These are phyloP conservation scores for Deuterostichococcus epilithicus DNA, from an alignment of 139 green algal species.

Conservation along the genomic window DNA sequence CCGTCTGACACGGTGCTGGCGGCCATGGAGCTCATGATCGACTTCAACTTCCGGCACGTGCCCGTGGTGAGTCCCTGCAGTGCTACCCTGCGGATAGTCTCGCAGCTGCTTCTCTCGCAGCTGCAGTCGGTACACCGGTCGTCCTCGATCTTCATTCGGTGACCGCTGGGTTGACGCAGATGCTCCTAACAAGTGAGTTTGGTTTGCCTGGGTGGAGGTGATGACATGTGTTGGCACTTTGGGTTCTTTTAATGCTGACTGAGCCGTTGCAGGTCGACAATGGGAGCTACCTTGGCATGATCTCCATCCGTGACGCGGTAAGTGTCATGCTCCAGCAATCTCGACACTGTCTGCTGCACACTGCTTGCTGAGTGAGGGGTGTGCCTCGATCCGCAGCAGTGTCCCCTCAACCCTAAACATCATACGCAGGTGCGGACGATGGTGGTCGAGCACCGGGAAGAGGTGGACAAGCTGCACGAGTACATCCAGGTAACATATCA, in stretches of 20 bases:
- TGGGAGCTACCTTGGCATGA: slow-evolving; percentile 47
- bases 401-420: too few relatives aligned
- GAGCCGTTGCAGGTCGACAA: slow-evolving; percentile 26
- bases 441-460: slow-evolving; percentile 55
- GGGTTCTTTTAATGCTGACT: too few relatives aligned
- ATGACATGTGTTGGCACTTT: too few relatives aligned
- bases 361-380: too few relatives aligned
- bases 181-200: too few relatives aligned
- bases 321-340: not conserved
- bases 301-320: slow-evolving; percentile 57
- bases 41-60: slow-evolving; percentile 56
- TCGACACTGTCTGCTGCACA: too few relatives aligned
- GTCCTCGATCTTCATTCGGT: too few relatives aligned
- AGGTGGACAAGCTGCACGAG: slow-evolving; percentile 50
- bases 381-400: too few relatives aligned
- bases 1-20: slow-evolving; percentile 49
- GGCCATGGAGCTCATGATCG: slow-evolving; percentile 56
- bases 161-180: too few relatives aligned
- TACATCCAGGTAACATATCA: slow-evolving; percentile 66
- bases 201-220: too few relatives aligned
- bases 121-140: not conserved
- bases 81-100: not conserved
- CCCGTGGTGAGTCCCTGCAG: slow-evolving; percentile 41
- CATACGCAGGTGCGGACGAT: slow-evolving; percentile 26
- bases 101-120: not conserved